A percentile compares a stretch with the other conserved stretches of the same genome.
phyloP scores from a whole-genome alignment of 371 early-diverging fungal species.

The Actinomucor elegans region DNA sequence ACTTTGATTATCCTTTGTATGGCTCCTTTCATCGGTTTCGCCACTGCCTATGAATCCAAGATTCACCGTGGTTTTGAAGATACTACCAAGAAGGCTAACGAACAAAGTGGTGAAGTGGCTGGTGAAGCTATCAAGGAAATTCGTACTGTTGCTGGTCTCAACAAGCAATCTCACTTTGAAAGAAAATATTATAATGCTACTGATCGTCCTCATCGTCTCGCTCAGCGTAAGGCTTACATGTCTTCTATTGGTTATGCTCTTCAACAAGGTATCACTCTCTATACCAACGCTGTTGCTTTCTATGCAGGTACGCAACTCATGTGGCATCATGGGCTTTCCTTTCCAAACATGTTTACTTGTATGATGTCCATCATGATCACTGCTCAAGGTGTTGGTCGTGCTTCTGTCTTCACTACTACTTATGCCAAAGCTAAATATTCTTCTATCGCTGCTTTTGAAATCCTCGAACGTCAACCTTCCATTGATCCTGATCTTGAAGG shows the following conservation, averaged over 20 bases:
- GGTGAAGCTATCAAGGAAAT: slow-evolving; percentile 87
- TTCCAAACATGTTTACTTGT: slow-evolving; percentile 56
- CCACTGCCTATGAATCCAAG: slow-evolving; percentile 42
- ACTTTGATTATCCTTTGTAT: slow-evolving; percentile 58
- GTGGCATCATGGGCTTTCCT: slow-evolving; percentile 27
- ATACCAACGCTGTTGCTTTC: slow-evolving; percentile 63
- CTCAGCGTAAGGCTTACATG: slow-evolving; percentile 54
- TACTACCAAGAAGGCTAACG: slow-evolving; percentile 67
- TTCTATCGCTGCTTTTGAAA: slow-evolving; percentile 73
- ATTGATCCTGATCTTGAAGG: slow-evolving; percentile 75
- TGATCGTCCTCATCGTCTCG: slow-evolving; percentile 63
- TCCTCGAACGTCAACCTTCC: slow-evolving; percentile 69
- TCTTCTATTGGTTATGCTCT: slow-evolving; percentile 69
- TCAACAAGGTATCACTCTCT: slow-evolving; percentile 66
- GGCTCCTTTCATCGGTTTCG: slow-evolving; percentile 53
- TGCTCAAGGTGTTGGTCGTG: slow-evolving; percentile 68
- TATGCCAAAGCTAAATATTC: slow-evolving; percentile 80
- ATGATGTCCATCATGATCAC: slow-evolving; percentile 79
- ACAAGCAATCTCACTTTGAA: slow-evolving; percentile 73
- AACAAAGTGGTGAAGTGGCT: slow-evolving; percentile 72
- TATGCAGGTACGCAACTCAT: slow-evolving; percentile 59
- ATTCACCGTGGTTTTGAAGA: slow-evolving; percentile 57
- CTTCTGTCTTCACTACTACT: slow-evolving; percentile 57
- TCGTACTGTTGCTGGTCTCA: slow-evolving; percentile 86
- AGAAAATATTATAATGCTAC: slow-evolving; percentile 58